Evolutionary conservation across 1,284 basidiomycete genomes (phyloP).

Genomic region (Tilletia caries): DNA sequence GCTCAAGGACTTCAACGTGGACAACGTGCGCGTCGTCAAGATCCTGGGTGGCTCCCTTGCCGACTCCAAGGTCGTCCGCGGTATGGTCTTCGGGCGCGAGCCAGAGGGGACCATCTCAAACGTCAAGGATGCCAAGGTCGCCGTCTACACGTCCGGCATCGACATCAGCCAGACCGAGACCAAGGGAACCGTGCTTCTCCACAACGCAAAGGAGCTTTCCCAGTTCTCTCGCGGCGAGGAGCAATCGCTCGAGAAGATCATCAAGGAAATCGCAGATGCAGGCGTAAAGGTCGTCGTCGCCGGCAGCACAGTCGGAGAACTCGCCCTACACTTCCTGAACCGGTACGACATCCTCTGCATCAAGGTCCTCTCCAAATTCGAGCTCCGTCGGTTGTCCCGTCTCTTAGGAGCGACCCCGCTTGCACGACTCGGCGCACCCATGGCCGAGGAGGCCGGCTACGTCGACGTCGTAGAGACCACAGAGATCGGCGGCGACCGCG

Average conservation of each 20-base stretch:
- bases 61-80: constrained; percentile 81
- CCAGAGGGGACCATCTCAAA: constrained; percentile 82
- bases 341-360: constrained; percentile 87
- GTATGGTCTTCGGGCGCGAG: constrained; percentile 97
- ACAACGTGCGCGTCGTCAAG: constrained; percentile 97
- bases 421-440: constrained; percentile 90
- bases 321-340: constrained; percentile 95
- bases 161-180: constrained; percentile 97
- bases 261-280: constrained; percentile 94
- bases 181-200: constrained; percentile 94
- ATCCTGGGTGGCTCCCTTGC: constrained; percentile 89
- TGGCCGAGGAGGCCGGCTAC: constrained; percentile 89
- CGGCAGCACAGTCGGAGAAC: constrained; percentile 87
- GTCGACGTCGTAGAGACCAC: constrained; percentile 91
- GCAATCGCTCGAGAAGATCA: constrained; percentile 56
- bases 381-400: constrained; percentile 85
- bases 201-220: constrained; percentile 88
- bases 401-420: constrained; percentile 95
- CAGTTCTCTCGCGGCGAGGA: constrained; percentile 93
- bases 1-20: constrained; percentile 61
- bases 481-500: constrained; percentile 95
- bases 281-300: constrained; percentile 92
- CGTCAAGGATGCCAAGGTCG: constrained; percentile 58
- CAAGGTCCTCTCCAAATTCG: constrained; percentile 97
- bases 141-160: constrained; percentile 86